Evolutionary conservation across 1,139 yeast species (phyloP).

Genomic region (Candida neerlandica): DNA sequence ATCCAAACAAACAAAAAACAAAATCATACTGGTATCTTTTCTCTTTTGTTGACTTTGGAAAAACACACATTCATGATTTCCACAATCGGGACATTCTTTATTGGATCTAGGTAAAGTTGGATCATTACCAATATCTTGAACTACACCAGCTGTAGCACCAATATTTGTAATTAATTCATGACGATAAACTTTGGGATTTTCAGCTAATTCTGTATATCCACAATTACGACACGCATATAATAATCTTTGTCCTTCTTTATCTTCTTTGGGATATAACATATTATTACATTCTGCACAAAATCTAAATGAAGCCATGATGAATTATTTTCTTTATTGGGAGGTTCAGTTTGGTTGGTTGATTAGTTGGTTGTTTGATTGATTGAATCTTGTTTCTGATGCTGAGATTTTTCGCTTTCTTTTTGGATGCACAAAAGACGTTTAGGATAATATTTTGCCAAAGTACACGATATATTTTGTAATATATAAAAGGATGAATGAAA

Average conservation of each 20-base stretch:
- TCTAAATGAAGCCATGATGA: conserved; percentile 79
- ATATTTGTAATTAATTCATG: conserved; percentile 89
- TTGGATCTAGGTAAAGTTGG: conserved; percentile 96
- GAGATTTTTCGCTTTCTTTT: not conserved
- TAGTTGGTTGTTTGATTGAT: not conserved
- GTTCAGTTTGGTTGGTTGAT: not conserved
- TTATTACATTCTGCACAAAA: conserved; percentile 96
- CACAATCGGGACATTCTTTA: conserved; percentile 89
- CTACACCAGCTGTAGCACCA: conserved; percentile 97
- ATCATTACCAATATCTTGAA: conserved; percentile 92
- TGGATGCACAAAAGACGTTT: not conserved
- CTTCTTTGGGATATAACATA: conserved; percentile 98
- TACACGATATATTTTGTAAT: too few species aligned
- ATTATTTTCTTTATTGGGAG: not conserved
- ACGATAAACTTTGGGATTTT: conserved; percentile 83
- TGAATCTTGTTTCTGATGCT: not conserved
- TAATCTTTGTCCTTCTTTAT: conserved; percentile 69
- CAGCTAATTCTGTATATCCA: conserved; percentile 90
- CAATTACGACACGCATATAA: conserved; percentile 95
- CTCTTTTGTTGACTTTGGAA: conserved; percentile 95
- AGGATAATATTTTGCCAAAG: too few species aligned
- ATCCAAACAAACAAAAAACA: conserved; percentile 88
- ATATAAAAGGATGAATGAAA: too few species aligned
- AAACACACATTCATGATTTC: conserved; percentile 87
- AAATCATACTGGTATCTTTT: conserved; percentile 92